Percentiles rank a stretch among this genome's conserved stretches.
phyloP scores from a whole-genome alignment of 257 asterid genomes.

The Nicotiana knightiana region DNA sequence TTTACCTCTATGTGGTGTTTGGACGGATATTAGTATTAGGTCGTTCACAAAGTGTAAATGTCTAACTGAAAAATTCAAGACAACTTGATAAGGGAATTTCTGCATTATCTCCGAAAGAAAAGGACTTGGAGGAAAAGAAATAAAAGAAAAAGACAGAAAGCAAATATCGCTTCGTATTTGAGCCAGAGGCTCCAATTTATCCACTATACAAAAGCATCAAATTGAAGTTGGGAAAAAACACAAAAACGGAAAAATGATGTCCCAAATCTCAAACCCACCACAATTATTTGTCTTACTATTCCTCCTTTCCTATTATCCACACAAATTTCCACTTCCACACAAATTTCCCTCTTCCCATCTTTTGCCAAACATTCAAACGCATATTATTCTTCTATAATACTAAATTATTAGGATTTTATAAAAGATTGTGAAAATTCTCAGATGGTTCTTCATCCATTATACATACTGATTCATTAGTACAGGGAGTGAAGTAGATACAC shows the following conservation, averaged over 20 bases:
- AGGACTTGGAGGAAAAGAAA: neutral
- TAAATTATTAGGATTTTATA: neutral
- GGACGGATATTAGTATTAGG: neutral
- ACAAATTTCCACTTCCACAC: constrained; percentile 5
- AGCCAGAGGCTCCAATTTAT: neutral
- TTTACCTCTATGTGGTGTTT: neutral
- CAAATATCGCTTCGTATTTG: neutral
- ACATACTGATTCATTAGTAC: neutral
- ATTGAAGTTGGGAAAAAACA: neutral
- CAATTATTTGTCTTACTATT: neutral
- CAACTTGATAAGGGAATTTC: neutral
- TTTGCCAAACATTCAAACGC: neutral
- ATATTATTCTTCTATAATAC: neutral
- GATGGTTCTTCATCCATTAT: neutral
- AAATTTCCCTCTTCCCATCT: neutral
- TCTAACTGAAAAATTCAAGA: neutral
- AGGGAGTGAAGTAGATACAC: neutral
- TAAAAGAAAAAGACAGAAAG: neutral
- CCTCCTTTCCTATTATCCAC: neutral
- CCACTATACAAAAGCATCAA: neutral
- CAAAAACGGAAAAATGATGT: neutral
- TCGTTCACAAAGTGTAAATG: neutral
- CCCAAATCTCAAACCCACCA: constrained; percentile 1
- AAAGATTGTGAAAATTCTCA: neutral
- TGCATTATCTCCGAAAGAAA: neutral